Evolutionary conservation across 805 yeast species (phyloP).

Genomic region (Metschnikowia orientalis): DNA sequence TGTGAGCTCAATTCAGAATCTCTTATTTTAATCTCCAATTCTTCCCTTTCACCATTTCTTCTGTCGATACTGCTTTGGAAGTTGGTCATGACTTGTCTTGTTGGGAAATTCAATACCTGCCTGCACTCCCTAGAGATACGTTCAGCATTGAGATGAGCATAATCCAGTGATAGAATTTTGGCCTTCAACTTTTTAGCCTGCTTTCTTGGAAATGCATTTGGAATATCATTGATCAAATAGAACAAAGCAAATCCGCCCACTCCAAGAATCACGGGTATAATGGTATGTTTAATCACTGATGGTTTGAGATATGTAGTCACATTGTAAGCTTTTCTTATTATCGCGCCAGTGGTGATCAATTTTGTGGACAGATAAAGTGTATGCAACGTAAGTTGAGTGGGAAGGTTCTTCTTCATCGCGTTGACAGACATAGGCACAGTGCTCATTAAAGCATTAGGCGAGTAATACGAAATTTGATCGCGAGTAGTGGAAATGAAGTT

Average conservation of each 20-base stretch:
- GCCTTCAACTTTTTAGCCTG: constrained; percentile 65
- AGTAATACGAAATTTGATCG: constrained; percentile 28
- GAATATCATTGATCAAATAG: constrained; percentile 74
- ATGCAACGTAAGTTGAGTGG: constrained; percentile 38
- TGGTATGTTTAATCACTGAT: constrained; percentile 42
- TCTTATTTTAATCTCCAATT: constrained; percentile 46
- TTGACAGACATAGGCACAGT: constrained; percentile 28
- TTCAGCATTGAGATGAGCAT: constrained; percentile 70
- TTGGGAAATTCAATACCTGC: constrained; percentile 74
- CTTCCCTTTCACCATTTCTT: constrained; percentile 53
- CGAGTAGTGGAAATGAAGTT: constrained; percentile 25
- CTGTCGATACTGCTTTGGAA: constrained; percentile 65
- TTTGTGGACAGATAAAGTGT: constrained; percentile 38
- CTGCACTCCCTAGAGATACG: constrained; percentile 80
- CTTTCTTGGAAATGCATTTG: constrained; percentile 83
- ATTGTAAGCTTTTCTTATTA: constrained; percentile 35
- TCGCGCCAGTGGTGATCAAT: constrained; percentile 39
- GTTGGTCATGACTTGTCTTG: constrained; percentile 70
- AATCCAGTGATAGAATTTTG: constrained; percentile 65
- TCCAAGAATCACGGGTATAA: constrained; percentile 49
- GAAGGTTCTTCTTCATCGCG: constrained; percentile 28
- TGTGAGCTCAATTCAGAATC: constrained; percentile 52
- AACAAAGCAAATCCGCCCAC: constrained; percentile 51
- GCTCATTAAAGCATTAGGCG: constrained; percentile 30
- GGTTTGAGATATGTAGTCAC: constrained; percentile 34